Base-by-base conservation (phyloP, 2,329 filamentous ascomycete species). In the Pyrenophora tritici-repentis region DNA sequence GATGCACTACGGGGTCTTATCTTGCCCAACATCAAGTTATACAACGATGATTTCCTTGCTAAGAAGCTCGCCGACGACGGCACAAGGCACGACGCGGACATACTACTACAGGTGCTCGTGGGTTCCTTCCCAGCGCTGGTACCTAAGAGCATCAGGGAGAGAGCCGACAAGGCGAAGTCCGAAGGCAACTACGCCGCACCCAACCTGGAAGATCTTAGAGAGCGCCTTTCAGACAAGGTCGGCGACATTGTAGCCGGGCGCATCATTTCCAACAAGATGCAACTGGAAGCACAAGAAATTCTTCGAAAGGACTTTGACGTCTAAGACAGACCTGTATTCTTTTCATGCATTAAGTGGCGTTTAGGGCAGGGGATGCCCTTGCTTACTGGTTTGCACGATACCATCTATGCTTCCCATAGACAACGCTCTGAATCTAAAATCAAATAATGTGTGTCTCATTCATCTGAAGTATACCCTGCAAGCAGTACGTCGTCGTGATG, bases 21-120 rank as follows among this genome's bases (percentile, higher is more conserved):
- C 35, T 62, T 90, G 16, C 86, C 86, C 1, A 89, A 88, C 57
- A 75, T 89, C 18, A 82, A 80, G 50, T 78, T 82, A 0, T 90
- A 87, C 65, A 65, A 58, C 18, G 84, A 87, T 42, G 79, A 79
- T 14, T 76, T 88, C 9, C 74, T 89, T 5, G 77, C 78, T 36
- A 83, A 85, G 50, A 77, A 78, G 14, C 33, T 71, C 3, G 62
- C 51, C 10, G 83, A 84, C 44, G 77, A 80, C n/a, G 70, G 76
- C 17, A 82, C 79, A 58, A 81, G 78, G 50, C 76, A 79, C 6
- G 84, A 87, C 55, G 83, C 84, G 0, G 82, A 86, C 59, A 81
- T 81, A 63, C 81, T 89, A 1, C 72, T 87, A 12, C 75, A 67
- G 5, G 81, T 82, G 2, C 74, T 90, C 13, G 66, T 88, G 26